A percentile compares a stretch with the other conserved stretches of the same genome.
These are phyloP conservation scores for Citeromyces matritensis DNA, from an alignment of 805 yeast genomes.

Conservation along the genomic window DNA sequence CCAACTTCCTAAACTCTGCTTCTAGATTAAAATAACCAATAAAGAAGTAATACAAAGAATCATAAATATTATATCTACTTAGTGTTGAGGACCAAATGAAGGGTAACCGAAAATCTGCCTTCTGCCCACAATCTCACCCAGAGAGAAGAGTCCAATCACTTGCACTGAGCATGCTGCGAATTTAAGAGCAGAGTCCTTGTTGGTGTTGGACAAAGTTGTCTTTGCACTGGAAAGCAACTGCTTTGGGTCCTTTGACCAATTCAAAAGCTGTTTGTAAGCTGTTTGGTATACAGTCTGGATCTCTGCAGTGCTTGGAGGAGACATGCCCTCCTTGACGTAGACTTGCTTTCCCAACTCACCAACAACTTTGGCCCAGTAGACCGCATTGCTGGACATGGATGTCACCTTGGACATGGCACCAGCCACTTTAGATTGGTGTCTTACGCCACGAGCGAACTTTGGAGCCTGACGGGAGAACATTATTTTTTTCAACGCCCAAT, in stretches of 20 bases:
- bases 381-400: slow-evolving; percentile 32
- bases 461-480: too few relatives aligned
- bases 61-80: slow-evolving; percentile 2
- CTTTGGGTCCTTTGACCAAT: slow-evolving; percentile 43
- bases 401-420: slow-evolving; percentile 4
- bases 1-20: too few relatives aligned
- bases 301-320: slow-evolving; percentile 75
- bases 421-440: too few relatives aligned
- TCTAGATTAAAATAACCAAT: too few relatives aligned
- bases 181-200: slow-evolving; percentile 43
- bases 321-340: slow-evolving; percentile 82
- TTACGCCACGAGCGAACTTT: too few relatives aligned
- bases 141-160: slow-evolving; percentile 77
- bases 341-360: slow-evolving; percentile 52
- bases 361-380: slow-evolving; percentile 64
- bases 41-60: too few relatives aligned
- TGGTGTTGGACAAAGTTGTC: slow-evolving; percentile 19
- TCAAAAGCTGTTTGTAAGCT: slow-evolving; percentile 27
- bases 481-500: too few relatives aligned
- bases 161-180: slow-evolving; percentile 71
- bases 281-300: slow-evolving; percentile 60
- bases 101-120: slow-evolving; percentile 88
- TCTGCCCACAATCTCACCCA: slow-evolving; percentile 96
- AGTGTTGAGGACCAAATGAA: slow-evolving; percentile 29
- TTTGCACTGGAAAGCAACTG: slow-evolving; percentile 31